Evolutionary conservation across 306 rosid genomes (phyloP).

Genomic region (Geum urbanum): DNA sequence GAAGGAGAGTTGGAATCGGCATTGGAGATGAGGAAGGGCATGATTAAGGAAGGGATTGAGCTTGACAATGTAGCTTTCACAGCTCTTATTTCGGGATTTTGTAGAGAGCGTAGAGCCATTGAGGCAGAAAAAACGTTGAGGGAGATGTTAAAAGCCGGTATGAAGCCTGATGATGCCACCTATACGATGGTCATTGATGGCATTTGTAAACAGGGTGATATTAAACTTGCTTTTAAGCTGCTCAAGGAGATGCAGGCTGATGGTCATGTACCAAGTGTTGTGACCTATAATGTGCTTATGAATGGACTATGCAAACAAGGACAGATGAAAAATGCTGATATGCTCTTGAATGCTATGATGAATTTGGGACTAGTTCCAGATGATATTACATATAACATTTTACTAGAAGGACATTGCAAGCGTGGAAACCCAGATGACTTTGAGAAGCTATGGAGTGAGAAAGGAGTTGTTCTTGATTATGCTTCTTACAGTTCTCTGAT

Average conservation of each 20-base stretch:
- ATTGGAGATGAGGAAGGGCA: conserved; percentile 46
- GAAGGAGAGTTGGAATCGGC: conserved; percentile 70
- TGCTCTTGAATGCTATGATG: conserved; percentile 82
- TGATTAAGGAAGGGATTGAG: conserved; percentile 52
- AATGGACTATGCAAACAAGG: conserved; percentile 84
- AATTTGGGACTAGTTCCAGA: conserved; percentile 75
- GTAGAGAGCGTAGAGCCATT: conserved; percentile 58
- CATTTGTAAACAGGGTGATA: conserved; percentile 71
- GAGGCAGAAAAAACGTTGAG: conserved; percentile 58
- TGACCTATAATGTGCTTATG: conserved; percentile 82
- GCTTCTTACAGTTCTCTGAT: conserved; percentile 64
- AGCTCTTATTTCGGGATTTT: conserved; percentile 63
- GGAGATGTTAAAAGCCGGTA: conserved; percentile 67
- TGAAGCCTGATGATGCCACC: conserved; percentile 66
- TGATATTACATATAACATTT: conserved; percentile 78
- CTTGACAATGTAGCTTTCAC: conserved; percentile 76
- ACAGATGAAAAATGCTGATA: conserved; percentile 85
- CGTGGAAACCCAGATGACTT: conserved; percentile 42
- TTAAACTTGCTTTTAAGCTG: conserved; percentile 61
- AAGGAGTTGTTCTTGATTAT: conserved; percentile 68
- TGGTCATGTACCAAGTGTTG: conserved; percentile 59
- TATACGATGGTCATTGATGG: conserved; percentile 78
- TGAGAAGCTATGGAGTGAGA: conserved; percentile 48
- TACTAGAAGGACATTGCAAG: conserved; percentile 83
- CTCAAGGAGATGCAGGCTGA: conserved; percentile 70